Evolutionary conservation across 805 yeast genomes (phyloP), one percentile per base, ranked within the genome.

Genomic region (Starmerella tilneyi): DNA sequence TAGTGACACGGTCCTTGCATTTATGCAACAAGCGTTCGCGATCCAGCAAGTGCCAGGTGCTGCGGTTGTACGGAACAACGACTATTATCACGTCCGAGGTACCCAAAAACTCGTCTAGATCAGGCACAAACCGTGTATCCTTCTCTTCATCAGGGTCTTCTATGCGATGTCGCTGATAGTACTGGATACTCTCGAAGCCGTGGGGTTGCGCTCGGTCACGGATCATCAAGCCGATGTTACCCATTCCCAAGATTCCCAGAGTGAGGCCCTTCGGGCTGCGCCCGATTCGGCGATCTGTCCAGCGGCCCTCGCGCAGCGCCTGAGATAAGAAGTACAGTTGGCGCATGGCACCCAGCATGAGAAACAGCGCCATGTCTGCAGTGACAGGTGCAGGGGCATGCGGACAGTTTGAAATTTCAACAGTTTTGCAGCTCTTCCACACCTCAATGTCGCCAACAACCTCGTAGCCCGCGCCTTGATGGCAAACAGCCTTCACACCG

Each of bases 1-100:
- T 65, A 13, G 82, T 76, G 27, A 79, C 86, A 32, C 86, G 92
- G 47, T 76, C 75, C 63, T 86, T 86, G 83, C 82, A 78, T 4
- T 34, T 39, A 62, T 79, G 74, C 20, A 64, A 58, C 44, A 86
- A 71, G 2, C 78, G 67, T 11, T 71, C 78, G 38, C 67, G 71
- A 63, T 80, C 72, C 59, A 86, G 70, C 37, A 77, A 67, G 60
- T 86, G 94, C 47, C 67, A 74, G 1, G 96, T 86, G 30, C 73
- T 59, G 15, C 73, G 57, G 62, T 82, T 85, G 61, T 84, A 72
- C 31, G 96, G 96, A 41, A 86, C 70, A 56, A 81, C 80, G 50
- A 86, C 67, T 35, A 85, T 75, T 35, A 86, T 65, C 19, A 85
- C 72, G 61, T 86, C 95, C 13, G 85, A 69, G 44, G 68, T 62